Percentiles rank a stretch among this genome's conserved stretches.
Conservation (phyloP, 108 stramenopile genomes). For the Chaetoceros muelleri region DNA sequence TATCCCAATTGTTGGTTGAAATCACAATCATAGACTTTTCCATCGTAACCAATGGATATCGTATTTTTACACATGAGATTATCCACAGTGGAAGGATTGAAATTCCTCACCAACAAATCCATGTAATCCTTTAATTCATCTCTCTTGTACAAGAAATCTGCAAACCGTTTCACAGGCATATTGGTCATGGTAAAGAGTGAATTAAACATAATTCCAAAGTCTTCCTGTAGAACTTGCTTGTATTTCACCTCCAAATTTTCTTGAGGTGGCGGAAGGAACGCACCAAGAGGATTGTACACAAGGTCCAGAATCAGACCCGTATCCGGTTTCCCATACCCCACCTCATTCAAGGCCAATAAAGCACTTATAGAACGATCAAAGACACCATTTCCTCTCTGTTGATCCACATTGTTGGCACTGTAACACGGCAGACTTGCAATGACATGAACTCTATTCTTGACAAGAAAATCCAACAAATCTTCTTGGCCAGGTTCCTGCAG, state of each 20-base stretch:
- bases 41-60: constrained; percentile 70
- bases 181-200: constrained; percentile 91
- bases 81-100: constrained; percentile 74
- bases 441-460: constrained; percentile 77
- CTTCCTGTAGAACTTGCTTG: constrained; percentile 70
- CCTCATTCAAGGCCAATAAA: constrained; percentile 81
- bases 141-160: constrained; percentile 80
- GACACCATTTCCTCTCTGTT: constrained; percentile 90
- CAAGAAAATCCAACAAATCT: constrained; percentile 89
- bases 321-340: constrained; percentile 69
- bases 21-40: constrained; percentile 90
- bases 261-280: constrained; percentile 88
- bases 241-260: constrained; percentile 70
- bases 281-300: constrained; percentile 95
- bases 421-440: constrained; percentile 93
- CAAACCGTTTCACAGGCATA: constrained; percentile 98
- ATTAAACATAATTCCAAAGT: constrained; percentile 91
- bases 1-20: constrained; percentile 96
- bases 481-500: constrained; percentile 90
- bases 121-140: constrained; percentile 93
- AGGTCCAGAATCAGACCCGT: constrained; percentile 66
- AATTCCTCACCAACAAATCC: constrained; percentile 90
- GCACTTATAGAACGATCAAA: constrained; percentile 90
- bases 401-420: constrained; percentile 84
- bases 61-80: constrained; percentile 84